Evolutionary conservation across 2,329 filamentous ascomycete genomes (phyloP).

Genomic region (Cladophialophora chaetospira): DNA sequence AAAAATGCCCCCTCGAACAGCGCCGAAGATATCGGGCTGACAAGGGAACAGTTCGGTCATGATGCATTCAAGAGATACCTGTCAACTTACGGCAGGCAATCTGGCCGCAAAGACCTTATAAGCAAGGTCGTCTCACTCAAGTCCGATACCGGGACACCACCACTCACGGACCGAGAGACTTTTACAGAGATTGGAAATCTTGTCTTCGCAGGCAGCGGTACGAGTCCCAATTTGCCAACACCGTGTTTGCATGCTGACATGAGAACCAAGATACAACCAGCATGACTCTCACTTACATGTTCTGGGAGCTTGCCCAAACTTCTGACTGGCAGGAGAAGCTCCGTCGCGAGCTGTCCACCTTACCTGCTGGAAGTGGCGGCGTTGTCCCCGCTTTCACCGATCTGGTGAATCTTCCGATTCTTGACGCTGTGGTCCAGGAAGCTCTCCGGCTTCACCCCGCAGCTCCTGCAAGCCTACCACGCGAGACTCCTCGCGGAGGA

Average conservation of each 20-base stretch:
- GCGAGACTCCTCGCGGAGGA: slow-evolving; percentile 7
- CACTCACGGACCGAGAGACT: slow-evolving; percentile 11
- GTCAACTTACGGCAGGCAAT: slow-evolving; percentile 9
- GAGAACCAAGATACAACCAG: slow-evolving; percentile 43
- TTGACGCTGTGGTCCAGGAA: slow-evolving; percentile 62
- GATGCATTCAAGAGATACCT: slow-evolving; percentile 13
- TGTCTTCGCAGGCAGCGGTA: slow-evolving; percentile 23
- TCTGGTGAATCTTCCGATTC: slow-evolving; percentile 53
- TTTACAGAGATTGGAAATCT: slow-evolving; percentile 17
- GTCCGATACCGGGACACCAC: slow-evolving; percentile 1
- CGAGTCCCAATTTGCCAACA: not conserved
- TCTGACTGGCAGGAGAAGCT: slow-evolving; percentile 32
- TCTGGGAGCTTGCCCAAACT: slow-evolving; percentile 32
- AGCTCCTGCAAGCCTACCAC: slow-evolving; percentile 17
- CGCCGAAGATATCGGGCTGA: not conserved
- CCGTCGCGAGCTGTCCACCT: slow-evolving; percentile 25
- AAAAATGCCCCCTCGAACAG: not conserved
- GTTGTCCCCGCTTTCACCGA: slow-evolving; percentile 14
- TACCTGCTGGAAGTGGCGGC: slow-evolving; percentile 34
- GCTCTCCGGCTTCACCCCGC: slow-evolving; percentile 58
- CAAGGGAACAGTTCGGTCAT: slow-evolving; percentile 16
- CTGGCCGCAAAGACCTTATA: slow-evolving; percentile 20
- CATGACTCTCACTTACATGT: slow-evolving; percentile 36
- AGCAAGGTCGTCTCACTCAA: slow-evolving; percentile 17
- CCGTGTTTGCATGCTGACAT: not conserved